Evolutionary conservation across 306 rosid genomes (phyloP).

Genomic region (Herpetospermum pedunculosum): DNA sequence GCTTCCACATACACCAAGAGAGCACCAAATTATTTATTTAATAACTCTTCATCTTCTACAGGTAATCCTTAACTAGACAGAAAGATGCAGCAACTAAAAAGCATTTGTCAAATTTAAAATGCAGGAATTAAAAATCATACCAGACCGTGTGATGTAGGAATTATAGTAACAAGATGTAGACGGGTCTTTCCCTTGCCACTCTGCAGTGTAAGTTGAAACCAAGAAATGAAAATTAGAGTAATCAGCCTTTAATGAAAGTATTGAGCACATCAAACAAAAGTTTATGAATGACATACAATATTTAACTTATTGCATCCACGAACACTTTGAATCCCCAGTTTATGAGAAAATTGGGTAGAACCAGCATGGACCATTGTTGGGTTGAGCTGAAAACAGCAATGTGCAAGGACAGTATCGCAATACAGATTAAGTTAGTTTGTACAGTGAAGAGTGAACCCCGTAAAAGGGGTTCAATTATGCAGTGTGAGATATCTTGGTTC

Average conservation of each 20-base stretch:
- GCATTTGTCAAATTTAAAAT: background rate
- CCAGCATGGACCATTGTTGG: conserved; percentile 43
- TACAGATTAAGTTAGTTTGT: background rate
- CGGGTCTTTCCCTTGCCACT: conserved; percentile 35
- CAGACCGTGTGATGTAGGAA: conserved; percentile 47
- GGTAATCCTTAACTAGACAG: background rate
- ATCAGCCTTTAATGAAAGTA: background rate
- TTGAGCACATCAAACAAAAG: background rate
- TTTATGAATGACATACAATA: conserved; percentile 31
- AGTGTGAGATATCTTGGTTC: background rate
- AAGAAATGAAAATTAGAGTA: background rate
- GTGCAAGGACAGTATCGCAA: conserved; percentile 8
- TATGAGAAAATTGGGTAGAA: conserved; percentile 44
- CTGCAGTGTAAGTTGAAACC: conserved; percentile 22
- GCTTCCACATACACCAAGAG: background rate
- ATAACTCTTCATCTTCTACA: background rate
- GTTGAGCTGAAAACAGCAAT: background rate
- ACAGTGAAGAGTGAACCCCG: background rate
- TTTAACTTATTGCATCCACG: conserved; percentile 27
- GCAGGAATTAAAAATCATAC: too few species aligned
- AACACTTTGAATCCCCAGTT: conserved; percentile 24
- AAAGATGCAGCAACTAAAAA: background rate
- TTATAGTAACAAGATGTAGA: conserved; percentile 38
- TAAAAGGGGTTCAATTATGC: background rate
- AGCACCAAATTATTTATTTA: background rate